Percentiles rank a stretch among this genome's conserved stretches.
Conservation (phyloP, 2,329 filamentous ascomycete genomes). For the Colletotrichum lupini region DNA sequence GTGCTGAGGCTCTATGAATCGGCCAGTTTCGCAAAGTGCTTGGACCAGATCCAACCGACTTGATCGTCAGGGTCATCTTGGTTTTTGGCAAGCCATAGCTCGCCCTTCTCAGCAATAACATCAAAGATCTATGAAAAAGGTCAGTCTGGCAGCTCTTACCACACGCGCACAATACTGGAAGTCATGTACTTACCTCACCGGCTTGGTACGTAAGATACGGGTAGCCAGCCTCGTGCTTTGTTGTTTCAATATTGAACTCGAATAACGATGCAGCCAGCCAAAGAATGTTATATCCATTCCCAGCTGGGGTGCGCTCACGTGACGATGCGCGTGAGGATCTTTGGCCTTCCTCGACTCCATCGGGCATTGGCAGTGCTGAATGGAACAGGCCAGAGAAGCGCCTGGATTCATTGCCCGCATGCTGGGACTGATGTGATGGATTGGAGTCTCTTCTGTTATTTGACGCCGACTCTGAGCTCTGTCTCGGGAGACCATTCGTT, state of each 20-base stretch:
- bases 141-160: conserved; percentile 9
- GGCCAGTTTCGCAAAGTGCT: conserved; percentile 85
- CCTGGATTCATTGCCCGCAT: conserved; percentile 55
- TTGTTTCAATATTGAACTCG: conserved; percentile 95
- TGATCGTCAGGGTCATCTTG: conserved; percentile 85
- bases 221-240: conserved; percentile 92
- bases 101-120: conserved; percentile 95
- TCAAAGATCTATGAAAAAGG: conserved; percentile 74
- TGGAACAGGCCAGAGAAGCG: conserved; percentile 85
- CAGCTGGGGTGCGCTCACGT: conserved; percentile 63
- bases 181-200: conserved; percentile 74
- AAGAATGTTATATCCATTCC: conserved; percentile 76
- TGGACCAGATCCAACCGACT: conserved; percentile 99
- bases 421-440: conserved; percentile 64
- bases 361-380: conserved; percentile 84
- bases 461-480: conserved; percentile 62
- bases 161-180: conserved; percentile 6
- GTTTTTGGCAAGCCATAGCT: conserved; percentile 97
- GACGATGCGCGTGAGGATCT: conserved; percentile 70
- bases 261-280: conserved; percentile 95
- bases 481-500: conserved; percentile 60
- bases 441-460: conserved; percentile 64
- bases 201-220: conserved; percentile 96
- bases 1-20: conserved; percentile 51
- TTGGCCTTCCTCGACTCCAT: conserved; percentile 66